Evolutionary conservation across 2,329 filamentous ascomycete genomes (phyloP), one percentile per base, ranked within the genome.

Genomic region (Paramyrothecium sp.): DNA sequence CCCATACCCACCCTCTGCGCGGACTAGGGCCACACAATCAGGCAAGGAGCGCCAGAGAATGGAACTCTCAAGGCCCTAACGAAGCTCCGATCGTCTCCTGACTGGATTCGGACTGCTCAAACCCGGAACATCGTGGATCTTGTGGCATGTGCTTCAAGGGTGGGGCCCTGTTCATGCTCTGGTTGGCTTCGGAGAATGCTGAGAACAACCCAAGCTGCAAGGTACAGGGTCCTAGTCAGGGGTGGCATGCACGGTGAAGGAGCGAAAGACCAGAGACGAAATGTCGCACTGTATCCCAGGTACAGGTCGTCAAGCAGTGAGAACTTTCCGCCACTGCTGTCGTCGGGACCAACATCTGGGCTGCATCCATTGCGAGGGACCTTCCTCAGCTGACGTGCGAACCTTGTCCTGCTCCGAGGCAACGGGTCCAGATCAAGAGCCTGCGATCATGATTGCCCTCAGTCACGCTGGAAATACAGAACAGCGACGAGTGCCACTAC

Each of bases 161-260:
- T 58, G 63, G 61, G 58, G 58, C 63, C 59, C 51, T 38, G 46
- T 23, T 34, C 52, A 22, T 23, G 49, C 34, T 48, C 46, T 67
- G 63, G 56, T 64, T 66, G 62, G 65, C 56, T 63, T 53, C 55
- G 55, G 30, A 50, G 56, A 61, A 57, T 65, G 64, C 53, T 49
- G 53, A 49, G 19, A 21, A 30, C 26, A 21, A 21, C 11, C 19
- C 41, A 67, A 63, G 59, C 59, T 66, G 57, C 56, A 63, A 63
- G 64, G 65, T 57, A 64, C 64, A 51, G 59, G 62, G 55, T 61
- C 61, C 53, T 53, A 58, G 57, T 64, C 64, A 68, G 64, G 66
- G 65, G 62, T 38, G 51, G n/a, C n/a, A 26, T 50, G 38, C 13
- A 16, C 21, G 20, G 21, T 19, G 22, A 26, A 33, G 21, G 26